A percentile compares a stretch with the other conserved stretches of the same genome.
Conservation (phyloP, 495 filamentous ascomycete species). For the Saxophila tyrrhenica region DNA sequence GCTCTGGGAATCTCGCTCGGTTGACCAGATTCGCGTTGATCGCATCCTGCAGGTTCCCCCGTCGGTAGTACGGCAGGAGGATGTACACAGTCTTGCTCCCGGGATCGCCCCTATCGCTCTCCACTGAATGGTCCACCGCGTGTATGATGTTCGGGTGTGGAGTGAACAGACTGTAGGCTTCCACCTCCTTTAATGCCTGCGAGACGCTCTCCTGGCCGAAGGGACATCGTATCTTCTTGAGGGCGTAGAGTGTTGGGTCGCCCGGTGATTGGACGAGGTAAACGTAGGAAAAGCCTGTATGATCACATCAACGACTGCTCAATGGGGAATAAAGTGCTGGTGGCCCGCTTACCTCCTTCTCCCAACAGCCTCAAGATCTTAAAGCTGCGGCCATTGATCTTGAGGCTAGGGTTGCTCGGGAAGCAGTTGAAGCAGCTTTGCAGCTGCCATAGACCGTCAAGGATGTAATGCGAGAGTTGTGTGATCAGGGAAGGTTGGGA, state of each 20-base stretch:
- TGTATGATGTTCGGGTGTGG: conserved; percentile 79
- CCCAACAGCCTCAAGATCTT: conserved; percentile 88
- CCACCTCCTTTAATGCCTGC: conserved; percentile 89
- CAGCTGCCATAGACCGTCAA: conserved; percentile 80
- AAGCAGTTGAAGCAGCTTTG: conserved; percentile 94
- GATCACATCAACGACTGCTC: conserved; percentile 24
- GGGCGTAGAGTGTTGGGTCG: conserved; percentile 70
- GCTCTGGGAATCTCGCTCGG: conserved; percentile 84
- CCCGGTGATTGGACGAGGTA: conserved; percentile 90
- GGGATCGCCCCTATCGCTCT: conserved; percentile 48
- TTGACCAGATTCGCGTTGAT: conserved; percentile 99
- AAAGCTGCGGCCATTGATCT: conserved; percentile 89
- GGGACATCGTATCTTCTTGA: conserved; percentile 97
- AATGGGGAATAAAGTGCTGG: conserved; percentile 58
- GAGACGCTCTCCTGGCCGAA: conserved; percentile 94
- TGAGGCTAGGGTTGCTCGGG: conserved; percentile 80
- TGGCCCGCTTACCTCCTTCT: conserved; percentile 34
- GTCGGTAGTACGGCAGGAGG: conserved; percentile 82
- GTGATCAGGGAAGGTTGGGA: conserved; percentile 31
- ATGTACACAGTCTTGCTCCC: conserved; percentile 91
- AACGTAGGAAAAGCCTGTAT: conserved; percentile 75
- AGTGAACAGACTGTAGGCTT: conserved; percentile 84
- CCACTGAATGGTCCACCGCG: conserved; percentile 70
- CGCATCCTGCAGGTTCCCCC: conserved; percentile 91
- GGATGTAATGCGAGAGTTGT: conserved; percentile 43